Evolutionary conservation across 768 basidiomycete species (phyloP).

Genomic region (Lactifluus piperatus): DNA sequence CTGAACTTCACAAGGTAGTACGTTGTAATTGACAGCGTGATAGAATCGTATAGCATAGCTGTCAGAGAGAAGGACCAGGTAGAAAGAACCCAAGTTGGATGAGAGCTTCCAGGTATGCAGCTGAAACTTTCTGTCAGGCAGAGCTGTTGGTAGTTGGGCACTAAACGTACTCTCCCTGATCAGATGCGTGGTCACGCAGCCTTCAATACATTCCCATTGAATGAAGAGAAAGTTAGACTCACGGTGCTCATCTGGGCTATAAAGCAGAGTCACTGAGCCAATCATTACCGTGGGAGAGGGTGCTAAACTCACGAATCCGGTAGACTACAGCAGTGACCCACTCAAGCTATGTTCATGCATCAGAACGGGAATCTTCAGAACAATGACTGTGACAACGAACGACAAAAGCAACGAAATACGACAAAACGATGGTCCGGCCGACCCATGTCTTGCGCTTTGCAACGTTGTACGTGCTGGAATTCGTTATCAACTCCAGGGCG

Average conservation of each 20-base stretch:
- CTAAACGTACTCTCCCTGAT: neutral
- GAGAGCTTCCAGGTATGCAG: neutral
- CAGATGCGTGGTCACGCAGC: neutral
- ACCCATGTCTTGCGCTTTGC: neutral
- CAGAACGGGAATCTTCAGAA: neutral
- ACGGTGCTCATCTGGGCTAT: neutral
- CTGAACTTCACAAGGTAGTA: neutral
- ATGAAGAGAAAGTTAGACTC: neutral
- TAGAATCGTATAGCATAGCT: neutral
- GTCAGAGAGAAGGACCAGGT: neutral
- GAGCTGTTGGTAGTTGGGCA: neutral
- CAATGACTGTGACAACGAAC: neutral
- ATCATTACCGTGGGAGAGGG: too few relatives aligned
- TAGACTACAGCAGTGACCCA: neutral
- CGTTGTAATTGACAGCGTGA: neutral
- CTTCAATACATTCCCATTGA: neutral
- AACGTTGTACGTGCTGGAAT: neutral
- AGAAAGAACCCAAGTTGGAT: neutral
- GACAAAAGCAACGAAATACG: neutral
- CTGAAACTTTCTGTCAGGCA: neutral
- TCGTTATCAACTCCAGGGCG: neutral
- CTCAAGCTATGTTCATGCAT: neutral
- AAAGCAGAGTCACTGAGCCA: neutral
- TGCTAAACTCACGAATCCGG: neutral
- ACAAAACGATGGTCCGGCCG: neutral